Conservation (phyloP, 192 early-diverging fungal genomes). For the Phycomyces blakesleeanus region DNA sequence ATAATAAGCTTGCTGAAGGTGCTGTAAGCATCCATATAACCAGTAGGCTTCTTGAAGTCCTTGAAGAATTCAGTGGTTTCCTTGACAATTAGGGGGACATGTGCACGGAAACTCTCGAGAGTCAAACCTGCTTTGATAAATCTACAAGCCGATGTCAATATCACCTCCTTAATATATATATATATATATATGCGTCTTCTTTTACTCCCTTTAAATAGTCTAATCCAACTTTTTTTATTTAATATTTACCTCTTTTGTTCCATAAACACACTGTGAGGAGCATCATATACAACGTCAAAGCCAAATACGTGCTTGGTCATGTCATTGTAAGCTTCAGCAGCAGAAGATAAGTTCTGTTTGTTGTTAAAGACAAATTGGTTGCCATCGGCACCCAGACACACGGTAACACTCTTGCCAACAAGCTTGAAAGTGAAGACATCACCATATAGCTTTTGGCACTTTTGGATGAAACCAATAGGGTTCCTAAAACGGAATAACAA, state of each 20-base stretch:
- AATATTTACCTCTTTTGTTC: conserved; percentile 88
- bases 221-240: not conserved
- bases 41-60: conserved; percentile 54
- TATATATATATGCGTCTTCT: not conserved
- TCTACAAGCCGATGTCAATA: conserved; percentile 35
- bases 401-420: conserved; percentile 88
- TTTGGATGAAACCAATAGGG: conserved; percentile 82
- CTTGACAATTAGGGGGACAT: conserved; percentile 82
- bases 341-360: conserved; percentile 77
- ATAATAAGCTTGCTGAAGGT: conserved; percentile 89
- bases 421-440: conserved; percentile 91
- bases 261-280: conserved; percentile 88
- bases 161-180: conserved; percentile 1
- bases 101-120: conserved; percentile 79
- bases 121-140: conserved; percentile 94
- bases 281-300: conserved; percentile 94
- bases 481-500: conserved; percentile 32
- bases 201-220: not conserved
- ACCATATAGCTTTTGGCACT: conserved; percentile 81
- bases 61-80: conserved; percentile 81
- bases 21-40: conserved; percentile 66
- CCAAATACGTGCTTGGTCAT: conserved; percentile 96
- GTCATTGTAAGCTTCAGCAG: conserved; percentile 89
- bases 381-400: conserved; percentile 85
- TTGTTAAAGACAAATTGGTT: conserved; percentile 98